Percentiles rank a stretch among this genome's conserved stretches.
Conservation (phyloP, 225 moss, liverwort and hornwort species). For the Physcomitrium patens region DNA sequence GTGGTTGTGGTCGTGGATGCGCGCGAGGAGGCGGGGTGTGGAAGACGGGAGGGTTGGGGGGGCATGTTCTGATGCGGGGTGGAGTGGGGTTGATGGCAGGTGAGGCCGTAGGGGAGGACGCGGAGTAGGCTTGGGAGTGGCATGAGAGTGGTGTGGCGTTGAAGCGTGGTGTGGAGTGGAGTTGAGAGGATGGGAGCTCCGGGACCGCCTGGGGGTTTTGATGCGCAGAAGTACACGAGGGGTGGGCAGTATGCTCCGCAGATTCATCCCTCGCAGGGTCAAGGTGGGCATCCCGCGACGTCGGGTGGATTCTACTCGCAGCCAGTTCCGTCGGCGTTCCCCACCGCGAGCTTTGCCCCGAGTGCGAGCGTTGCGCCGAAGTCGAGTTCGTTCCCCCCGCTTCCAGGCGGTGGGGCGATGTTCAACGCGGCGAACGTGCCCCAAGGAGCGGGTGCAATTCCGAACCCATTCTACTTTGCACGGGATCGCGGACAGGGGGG, state of each 20-base stretch:
- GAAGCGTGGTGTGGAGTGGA: conserved; percentile 29
- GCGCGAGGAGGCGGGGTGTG: neutral
- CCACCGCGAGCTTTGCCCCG: conserved; percentile 35
- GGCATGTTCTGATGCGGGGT: conserved; percentile 20
- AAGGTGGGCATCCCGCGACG: conserved; percentile 15
- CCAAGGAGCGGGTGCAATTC: conserved; percentile 49
- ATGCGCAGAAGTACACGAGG: conserved; percentile 74
- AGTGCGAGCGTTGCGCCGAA: conserved; percentile 44
- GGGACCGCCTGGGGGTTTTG: conserved; percentile 83
- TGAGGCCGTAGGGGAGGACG: conserved; percentile 25
- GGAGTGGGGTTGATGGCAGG: conserved; percentile 36
- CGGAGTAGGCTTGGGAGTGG: conserved; percentile 28
- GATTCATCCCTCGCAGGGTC: conserved; percentile 46
- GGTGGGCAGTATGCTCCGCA: conserved; percentile 68
- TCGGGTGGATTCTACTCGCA: conserved; percentile 52
- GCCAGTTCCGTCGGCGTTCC: conserved; percentile 39
- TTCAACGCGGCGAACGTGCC: conserved; percentile 44
- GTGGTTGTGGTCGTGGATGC: too few relatives aligned
- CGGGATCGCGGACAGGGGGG: conserved; percentile 71
- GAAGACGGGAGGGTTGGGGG: neutral
- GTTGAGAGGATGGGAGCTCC: conserved; percentile 78
- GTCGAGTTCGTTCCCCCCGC: conserved; percentile 58
- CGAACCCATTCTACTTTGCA: conserved; percentile 73
- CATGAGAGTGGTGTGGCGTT: conserved; percentile 37
- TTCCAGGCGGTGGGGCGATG: conserved; percentile 46